Conservation (phyloP, 441 rosid genomes). For the Dalechampia spathulata region DNA sequence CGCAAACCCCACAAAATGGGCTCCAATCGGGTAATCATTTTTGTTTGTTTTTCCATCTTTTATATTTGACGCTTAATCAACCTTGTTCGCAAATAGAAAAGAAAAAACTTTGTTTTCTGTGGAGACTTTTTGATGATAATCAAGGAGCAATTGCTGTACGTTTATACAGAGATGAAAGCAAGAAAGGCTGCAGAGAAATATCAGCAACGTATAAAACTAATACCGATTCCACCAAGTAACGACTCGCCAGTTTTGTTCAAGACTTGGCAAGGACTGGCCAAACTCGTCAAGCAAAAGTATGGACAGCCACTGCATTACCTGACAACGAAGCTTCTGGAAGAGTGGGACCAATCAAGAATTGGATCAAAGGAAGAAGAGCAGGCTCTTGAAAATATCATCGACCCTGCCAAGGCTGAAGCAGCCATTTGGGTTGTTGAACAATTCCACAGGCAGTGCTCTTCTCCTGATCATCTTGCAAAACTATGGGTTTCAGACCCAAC, state of each 20-base stretch:
- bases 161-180: conserved; percentile 1
- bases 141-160: not conserved
- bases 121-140: too few relatives aligned
- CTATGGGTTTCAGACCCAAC: conserved; percentile 19
- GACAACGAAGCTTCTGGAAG: conserved; percentile 9
- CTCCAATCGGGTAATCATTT: too few relatives aligned
- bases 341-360: conserved; percentile 24
- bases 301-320: conserved; percentile 27
- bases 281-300: conserved; percentile 13
- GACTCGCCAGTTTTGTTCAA: not conserved
- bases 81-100: too few relatives aligned
- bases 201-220: conserved; percentile 19
- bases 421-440: conserved; percentile 21
- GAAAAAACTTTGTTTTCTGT: too few relatives aligned
- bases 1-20: too few relatives aligned
- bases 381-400: conserved; percentile 8
- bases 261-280: conserved; percentile 21
- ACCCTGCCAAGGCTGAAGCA: conserved; percentile 15
- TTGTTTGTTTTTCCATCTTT: too few relatives aligned
- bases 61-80: too few relatives aligned
- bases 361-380: not conserved
- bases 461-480: conserved; percentile 12
- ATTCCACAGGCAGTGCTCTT: conserved; percentile 18
- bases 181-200: conserved; percentile 16
- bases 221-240: not conserved